Percentiles rank a stretch among this genome's conserved stretches.
These are phyloP conservation scores for Pleurotus salmoneostramineus DNA, from an alignment of 768 basidiomycete species.

Conservation along the genomic window DNA sequence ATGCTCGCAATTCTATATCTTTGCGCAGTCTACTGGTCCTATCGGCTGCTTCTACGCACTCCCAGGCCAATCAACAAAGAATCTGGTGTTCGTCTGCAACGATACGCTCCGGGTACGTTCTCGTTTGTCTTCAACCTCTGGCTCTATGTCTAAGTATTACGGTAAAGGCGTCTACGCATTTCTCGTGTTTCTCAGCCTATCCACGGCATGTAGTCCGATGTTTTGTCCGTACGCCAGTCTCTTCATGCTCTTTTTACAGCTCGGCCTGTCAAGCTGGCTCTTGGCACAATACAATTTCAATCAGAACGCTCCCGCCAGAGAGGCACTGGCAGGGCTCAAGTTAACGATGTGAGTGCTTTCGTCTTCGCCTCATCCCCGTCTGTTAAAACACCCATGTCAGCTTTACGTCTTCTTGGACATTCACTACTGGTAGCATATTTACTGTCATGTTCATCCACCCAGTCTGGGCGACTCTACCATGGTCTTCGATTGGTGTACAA, in stretches of 20 bases:
- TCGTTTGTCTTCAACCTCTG: not conserved
- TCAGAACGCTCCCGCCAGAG: slow-evolving; percentile 44
- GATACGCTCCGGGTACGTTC: slow-evolving; percentile 49
- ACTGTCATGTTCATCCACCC: slow-evolving; percentile 62
- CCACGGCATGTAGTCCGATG: slow-evolving; percentile 29
- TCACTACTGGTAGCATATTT: slow-evolving; percentile 45
- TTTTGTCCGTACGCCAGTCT: not conserved
- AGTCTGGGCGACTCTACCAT: slow-evolving; percentile 45
- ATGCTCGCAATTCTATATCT: slow-evolving; percentile 39
- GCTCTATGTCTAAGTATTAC: slow-evolving; percentile 5
- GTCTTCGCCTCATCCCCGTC: not conserved
- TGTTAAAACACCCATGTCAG: slow-evolving; percentile 25
- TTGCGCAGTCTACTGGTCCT: slow-evolving; percentile 44
- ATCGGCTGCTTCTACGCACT: slow-evolving; percentile 39
- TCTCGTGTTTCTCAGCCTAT: slow-evolving; percentile 43
- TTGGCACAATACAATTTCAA: slow-evolving; percentile 52
- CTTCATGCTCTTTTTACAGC: slow-evolving; percentile 23
- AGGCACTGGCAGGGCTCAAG: slow-evolving; percentile 37
- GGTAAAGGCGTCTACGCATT: slow-evolving; percentile 39
- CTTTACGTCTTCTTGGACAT: slow-evolving; percentile 60
- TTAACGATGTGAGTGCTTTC: slow-evolving; percentile 41
- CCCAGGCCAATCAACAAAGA: slow-evolving; percentile 48
- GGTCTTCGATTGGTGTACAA: slow-evolving; percentile 57
- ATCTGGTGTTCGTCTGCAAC: slow-evolving; percentile 40
- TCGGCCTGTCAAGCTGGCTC: slow-evolving; percentile 56